Percentiles rank a stretch among this genome's conserved stretches.
Conservation (phyloP, 306 rosid genomes). For the Oxytropis ochrocephala region DNA sequence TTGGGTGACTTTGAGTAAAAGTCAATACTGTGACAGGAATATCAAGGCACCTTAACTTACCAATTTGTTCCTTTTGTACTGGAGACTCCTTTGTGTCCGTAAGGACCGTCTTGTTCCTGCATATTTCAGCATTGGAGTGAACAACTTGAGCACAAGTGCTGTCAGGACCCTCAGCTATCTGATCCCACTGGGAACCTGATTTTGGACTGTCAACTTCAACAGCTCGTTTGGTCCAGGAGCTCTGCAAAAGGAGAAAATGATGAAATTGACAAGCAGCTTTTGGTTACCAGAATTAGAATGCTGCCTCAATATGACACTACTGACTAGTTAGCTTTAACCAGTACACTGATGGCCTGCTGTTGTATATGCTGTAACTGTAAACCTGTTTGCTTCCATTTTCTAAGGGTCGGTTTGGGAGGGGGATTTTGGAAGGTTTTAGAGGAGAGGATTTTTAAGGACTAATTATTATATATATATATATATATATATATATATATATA, state of each 20-base stretch:
- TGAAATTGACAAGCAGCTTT: slow-evolving; percentile 6
- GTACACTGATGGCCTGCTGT: background rate
- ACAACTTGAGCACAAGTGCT: slow-evolving; percentile 87
- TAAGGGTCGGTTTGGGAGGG: too few relatives aligned
- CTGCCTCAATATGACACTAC: background rate
- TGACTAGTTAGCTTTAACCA: background rate
- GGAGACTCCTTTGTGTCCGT: slow-evolving; percentile 32
- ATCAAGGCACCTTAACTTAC: slow-evolving; percentile 33
- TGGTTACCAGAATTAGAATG: background rate
- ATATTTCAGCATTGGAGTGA: slow-evolving; percentile 55
- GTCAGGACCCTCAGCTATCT: slow-evolving; percentile 51
- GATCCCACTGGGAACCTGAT: slow-evolving; percentile 48
- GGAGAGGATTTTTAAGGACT: too few relatives aligned
- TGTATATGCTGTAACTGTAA: background rate
- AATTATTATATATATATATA: too few relatives aligned
- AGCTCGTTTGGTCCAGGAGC: slow-evolving; percentile 87
- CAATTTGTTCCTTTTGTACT: slow-evolving; percentile 44
- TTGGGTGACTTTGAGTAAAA: background rate
- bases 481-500: too few relatives aligned
- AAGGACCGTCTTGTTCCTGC: slow-evolving; percentile 35
- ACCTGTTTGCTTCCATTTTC: slow-evolving; percentile 5
- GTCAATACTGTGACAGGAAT: background rate
- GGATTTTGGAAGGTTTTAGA: too few relatives aligned
- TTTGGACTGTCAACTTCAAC: slow-evolving; percentile 80
- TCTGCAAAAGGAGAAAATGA: slow-evolving; percentile 45